Evolutionary conservation across 2,329 filamentous ascomycete species (phyloP).

Genomic region (Ascochyta viciae-villosae): DNA sequence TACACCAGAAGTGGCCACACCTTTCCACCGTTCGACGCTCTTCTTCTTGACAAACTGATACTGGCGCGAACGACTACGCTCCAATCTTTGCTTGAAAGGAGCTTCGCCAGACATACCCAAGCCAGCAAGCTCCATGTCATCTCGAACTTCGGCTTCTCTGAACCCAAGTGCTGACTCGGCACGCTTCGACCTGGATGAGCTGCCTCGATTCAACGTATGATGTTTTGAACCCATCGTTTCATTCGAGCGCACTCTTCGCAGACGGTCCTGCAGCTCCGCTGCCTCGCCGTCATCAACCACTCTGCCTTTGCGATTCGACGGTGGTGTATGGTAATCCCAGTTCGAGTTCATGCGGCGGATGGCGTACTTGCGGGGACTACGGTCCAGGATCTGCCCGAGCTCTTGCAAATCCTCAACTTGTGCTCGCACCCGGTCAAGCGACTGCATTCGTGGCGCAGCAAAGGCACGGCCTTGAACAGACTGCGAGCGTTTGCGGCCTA

Average conservation of each 20-base stretch:
- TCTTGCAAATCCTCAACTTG: constrained; percentile 52
- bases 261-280: constrained; percentile 37
- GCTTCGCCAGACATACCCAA: constrained; percentile 32
- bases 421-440: constrained; percentile 55
- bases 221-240: constrained; percentile 38
- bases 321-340: constrained; percentile 44
- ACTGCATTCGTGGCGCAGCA: constrained; percentile 59
- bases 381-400: constrained; percentile 51
- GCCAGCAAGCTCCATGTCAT: constrained; percentile 45
- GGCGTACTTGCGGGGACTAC: constrained; percentile 54
- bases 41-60: constrained; percentile 43
- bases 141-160: constrained; percentile 46
- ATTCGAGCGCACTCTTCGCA: constrained; percentile 43
- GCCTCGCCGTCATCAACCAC: constrained; percentile 39
- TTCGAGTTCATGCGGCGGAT: constrained; percentile 34
- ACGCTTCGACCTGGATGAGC: constrained; percentile 32
- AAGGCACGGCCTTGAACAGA: constrained; percentile 60
- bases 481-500: constrained; percentile 47
- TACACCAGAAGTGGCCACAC: constrained; percentile 42
- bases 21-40: constrained; percentile 46
- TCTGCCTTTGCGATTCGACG: constrained; percentile 44
- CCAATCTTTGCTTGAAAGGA: constrained; percentile 41
- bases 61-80: constrained; percentile 42
- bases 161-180: constrained; percentile 42
- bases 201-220: constrained; percentile 25